Evolutionary conservation across 2,329 filamentous ascomycete genomes (phyloP).

Genomic region (Lasiodiplodia theobromae): DNA sequence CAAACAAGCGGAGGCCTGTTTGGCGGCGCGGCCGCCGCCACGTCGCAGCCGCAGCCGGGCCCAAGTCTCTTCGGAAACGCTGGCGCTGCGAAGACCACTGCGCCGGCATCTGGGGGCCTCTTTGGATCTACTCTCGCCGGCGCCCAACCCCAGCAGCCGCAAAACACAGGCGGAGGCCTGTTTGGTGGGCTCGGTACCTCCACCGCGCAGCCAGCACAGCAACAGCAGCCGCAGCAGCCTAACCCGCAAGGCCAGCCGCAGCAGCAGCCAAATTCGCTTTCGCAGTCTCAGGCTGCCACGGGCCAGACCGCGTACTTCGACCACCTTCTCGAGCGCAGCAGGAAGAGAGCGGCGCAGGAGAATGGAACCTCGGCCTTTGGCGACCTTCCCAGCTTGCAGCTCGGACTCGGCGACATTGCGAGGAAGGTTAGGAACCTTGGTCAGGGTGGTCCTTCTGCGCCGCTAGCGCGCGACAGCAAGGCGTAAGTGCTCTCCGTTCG

Average conservation of each 20-base stretch:
- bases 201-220: slow-evolving; percentile 33
- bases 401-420: slow-evolving; percentile 87
- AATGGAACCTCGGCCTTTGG: slow-evolving; percentile 66
- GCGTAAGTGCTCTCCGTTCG: slow-evolving; percentile 54
- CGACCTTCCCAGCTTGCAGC: slow-evolving; percentile 86
- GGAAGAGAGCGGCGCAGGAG: slow-evolving; percentile 72
- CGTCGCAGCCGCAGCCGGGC: slow-evolving; percentile 10
- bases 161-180: slow-evolving; percentile 32
- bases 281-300: slow-evolving; percentile 42
- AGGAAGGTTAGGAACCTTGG: slow-evolving; percentile 78
- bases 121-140: slow-evolving; percentile 25
- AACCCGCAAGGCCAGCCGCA: slow-evolving; percentile 37
- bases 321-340: slow-evolving; percentile 68
- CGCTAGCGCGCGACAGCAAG: slow-evolving; percentile 40
- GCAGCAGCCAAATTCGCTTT: slow-evolving; percentile 40
- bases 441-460: slow-evolving; percentile 70
- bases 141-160: slow-evolving; percentile 7
- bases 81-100: slow-evolving; percentile 17
- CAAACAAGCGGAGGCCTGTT: slow-evolving; percentile 17
- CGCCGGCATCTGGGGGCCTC: slow-evolving; percentile 8
- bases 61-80: slow-evolving; percentile 14
- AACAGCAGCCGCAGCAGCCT: slow-evolving; percentile 38
- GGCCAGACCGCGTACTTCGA: slow-evolving; percentile 68
- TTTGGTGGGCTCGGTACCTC: slow-evolving; percentile 27
- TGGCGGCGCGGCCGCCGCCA: slow-evolving; percentile 6